A percentile compares a stretch with the other conserved stretches of the same genome.
These are phyloP conservation scores for Colletotrichum sp. DNA, from an alignment of 2,329 filamentous ascomycete genomes.

Conservation along the genomic window DNA sequence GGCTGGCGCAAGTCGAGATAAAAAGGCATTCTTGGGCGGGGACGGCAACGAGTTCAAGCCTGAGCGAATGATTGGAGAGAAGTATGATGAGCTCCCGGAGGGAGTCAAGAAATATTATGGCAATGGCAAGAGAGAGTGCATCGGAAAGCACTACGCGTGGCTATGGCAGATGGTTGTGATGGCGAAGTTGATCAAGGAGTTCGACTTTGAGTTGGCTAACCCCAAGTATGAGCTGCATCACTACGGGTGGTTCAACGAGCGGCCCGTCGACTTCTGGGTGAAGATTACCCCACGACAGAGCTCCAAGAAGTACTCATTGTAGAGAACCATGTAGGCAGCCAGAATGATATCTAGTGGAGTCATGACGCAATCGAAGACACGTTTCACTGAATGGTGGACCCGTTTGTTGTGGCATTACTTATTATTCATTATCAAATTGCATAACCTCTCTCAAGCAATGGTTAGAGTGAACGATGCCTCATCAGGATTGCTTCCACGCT, in stretches of 20 bases:
- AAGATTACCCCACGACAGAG: slow-evolving; percentile 42
- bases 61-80: slow-evolving; percentile 53
- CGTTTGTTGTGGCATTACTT: neutral
- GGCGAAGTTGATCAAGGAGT: slow-evolving; percentile 46
- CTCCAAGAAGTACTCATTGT: neutral
- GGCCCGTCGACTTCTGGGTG: slow-evolving; percentile 51
- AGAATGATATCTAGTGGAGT: neutral
- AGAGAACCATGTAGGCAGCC: no score
- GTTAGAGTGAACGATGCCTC: neutral
- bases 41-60: slow-evolving; percentile 50
- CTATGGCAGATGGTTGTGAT: slow-evolving; percentile 48
- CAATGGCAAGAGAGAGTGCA: slow-evolving; percentile 56
- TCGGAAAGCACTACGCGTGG: slow-evolving; percentile 56
- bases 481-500: neutral
- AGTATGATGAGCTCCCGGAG: slow-evolving; percentile 45
- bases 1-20: slow-evolving; percentile 56
- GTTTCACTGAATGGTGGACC: neutral
- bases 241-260: slow-evolving; percentile 59
- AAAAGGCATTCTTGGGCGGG: slow-evolving; percentile 50
- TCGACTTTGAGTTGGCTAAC: slow-evolving; percentile 51
- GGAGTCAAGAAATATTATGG: slow-evolving; percentile 57
- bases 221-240: slow-evolving; percentile 43
- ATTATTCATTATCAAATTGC: neutral
- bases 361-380: neutral
- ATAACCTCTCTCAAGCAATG: neutral